A percentile compares a stretch with the other conserved stretches of the same genome.
phyloP scores from a whole-genome alignment of 345 rosid species.

The Nasturtium officinale region DNA sequence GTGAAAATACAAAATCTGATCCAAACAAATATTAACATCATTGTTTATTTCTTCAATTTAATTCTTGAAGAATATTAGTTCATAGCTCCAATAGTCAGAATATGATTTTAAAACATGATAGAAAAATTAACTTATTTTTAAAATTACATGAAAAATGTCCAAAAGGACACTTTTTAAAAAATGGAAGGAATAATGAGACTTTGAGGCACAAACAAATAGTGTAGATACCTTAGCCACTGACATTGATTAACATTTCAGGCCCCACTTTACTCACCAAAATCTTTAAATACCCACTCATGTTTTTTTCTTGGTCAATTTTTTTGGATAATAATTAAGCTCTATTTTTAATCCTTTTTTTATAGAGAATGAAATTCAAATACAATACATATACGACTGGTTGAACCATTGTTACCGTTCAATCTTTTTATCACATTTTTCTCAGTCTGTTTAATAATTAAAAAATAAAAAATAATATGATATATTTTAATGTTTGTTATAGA shows the following conservation, averaged over 20 bases:
- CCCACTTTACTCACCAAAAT: constrained; percentile 35
- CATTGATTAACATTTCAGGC: constrained; percentile 25
- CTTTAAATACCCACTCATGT: not conserved
- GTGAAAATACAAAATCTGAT: too few relatives aligned
- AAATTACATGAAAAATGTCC: not conserved
- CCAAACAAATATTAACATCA: not conserved
- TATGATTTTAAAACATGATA: not conserved
- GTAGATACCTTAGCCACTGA: constrained; percentile 41
- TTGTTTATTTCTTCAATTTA: not conserved
- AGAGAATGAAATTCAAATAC: not conserved
- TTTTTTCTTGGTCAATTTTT: not conserved
- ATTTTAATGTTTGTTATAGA: not conserved
- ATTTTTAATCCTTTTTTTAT: not conserved
- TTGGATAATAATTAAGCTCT: too few relatives aligned
- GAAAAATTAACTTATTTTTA: not conserved
- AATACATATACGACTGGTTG: not conserved
- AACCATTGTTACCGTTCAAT: not conserved
- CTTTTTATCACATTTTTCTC: not conserved
- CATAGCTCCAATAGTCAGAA: not conserved
- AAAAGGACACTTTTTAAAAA: not conserved
- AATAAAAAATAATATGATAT: not conserved
- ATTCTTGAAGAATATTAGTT: not conserved
- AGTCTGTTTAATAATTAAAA: not conserved
- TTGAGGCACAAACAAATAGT: constrained; percentile 21
- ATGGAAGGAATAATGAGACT: not conserved